A percentile compares a stretch with the other conserved stretches of the same genome.
phyloP scores from a whole-genome alignment of 2,329 filamentous ascomycete genomes.

The Torrubiellomyces zombiae region DNA sequence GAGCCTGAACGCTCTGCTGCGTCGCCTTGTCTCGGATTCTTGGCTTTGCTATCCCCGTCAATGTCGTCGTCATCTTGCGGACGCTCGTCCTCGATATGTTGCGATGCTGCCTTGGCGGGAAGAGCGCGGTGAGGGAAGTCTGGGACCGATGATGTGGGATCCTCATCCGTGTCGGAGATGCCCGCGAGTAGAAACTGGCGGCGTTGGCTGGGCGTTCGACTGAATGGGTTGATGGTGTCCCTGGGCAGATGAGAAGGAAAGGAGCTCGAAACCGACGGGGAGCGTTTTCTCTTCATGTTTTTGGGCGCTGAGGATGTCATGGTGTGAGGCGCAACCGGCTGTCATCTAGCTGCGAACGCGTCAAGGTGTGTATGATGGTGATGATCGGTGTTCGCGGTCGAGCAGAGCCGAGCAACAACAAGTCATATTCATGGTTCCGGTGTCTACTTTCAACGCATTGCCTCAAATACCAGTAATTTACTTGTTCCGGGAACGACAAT shows the following conservation, averaged over 20 bases:
- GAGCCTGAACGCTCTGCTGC: constrained; percentile 23
- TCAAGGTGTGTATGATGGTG: no score
- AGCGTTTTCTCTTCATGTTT: constrained; percentile 1
- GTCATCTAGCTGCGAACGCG: no score
- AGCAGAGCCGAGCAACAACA: no score
- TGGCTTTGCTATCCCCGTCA: neutral
- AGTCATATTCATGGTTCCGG: no score
- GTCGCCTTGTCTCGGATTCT: constrained; percentile 4
- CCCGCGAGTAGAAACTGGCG: constrained; percentile 38
- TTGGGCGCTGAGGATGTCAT: no score
- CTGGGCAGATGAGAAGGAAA: constrained; percentile 10
- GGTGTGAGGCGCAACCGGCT: no score
- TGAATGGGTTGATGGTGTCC: constrained; percentile 35
- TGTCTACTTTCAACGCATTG: no score
- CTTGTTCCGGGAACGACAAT: no score
- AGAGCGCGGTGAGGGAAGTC: constrained; percentile 33
- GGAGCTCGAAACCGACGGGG: no score
- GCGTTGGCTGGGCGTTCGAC: constrained; percentile 33
- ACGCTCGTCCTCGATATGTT: constrained; percentile 30
- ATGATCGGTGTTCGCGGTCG: no score
- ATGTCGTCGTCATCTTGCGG: neutral
- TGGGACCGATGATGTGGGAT: constrained; percentile 19
- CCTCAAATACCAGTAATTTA: no score
- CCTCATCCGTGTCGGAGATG: constrained; percentile 27
- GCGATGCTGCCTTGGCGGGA: constrained; percentile 1